These are phyloP conservation scores for Coemansia reversa DNA, from an alignment of 192 early-diverging fungal species.

Conservation along the genomic window DNA sequence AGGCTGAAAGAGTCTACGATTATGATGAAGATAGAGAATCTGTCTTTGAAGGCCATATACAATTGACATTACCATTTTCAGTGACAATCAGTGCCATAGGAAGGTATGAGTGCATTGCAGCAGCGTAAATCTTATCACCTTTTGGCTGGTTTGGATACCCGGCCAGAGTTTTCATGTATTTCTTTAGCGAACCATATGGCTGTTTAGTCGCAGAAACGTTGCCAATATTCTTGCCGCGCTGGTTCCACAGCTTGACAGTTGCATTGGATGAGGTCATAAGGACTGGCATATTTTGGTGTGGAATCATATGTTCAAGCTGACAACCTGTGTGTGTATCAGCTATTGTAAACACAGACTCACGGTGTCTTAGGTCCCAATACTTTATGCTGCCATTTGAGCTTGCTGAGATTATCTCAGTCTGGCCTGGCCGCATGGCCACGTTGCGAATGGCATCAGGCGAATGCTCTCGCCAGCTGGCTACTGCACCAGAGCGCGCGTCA, in stretches of 20 bases:
- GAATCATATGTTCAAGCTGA: conserved; percentile 35
- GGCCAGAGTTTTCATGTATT: conserved; percentile 44
- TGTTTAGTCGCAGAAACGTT: conserved; percentile 23
- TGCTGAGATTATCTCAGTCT: conserved; percentile 45
- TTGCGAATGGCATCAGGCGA: conserved; percentile 27
- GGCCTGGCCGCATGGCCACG: conserved; percentile 36
- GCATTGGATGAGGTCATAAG: conserved; percentile 37
- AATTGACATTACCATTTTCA: conserved; percentile 43
- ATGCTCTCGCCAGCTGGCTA: conserved; percentile 50
- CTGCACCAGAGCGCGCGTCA: conserved; percentile 25
- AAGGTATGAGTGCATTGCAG: conserved; percentile 44
- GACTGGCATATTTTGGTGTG: conserved; percentile 46
- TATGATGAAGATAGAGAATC: neutral
- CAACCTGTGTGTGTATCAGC: conserved; percentile 24
- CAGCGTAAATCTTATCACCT: neutral
- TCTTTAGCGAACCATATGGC: conserved; percentile 13
- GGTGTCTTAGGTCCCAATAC: conserved; percentile 53
- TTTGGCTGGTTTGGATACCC: conserved; percentile 15
- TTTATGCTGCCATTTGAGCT: conserved; percentile 37
- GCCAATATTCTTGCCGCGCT: conserved; percentile 41
- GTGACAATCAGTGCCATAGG: conserved; percentile 44
- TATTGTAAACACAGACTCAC: conserved; percentile 25
- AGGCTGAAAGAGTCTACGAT: neutral
- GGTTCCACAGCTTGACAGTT: conserved; percentile 53
- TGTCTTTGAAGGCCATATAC: conserved; percentile 29